Evolutionary conservation across 2,329 filamentous ascomycete species (phyloP), one percentile per base, ranked within the genome.

Genomic region (Ustulina deusta): DNA sequence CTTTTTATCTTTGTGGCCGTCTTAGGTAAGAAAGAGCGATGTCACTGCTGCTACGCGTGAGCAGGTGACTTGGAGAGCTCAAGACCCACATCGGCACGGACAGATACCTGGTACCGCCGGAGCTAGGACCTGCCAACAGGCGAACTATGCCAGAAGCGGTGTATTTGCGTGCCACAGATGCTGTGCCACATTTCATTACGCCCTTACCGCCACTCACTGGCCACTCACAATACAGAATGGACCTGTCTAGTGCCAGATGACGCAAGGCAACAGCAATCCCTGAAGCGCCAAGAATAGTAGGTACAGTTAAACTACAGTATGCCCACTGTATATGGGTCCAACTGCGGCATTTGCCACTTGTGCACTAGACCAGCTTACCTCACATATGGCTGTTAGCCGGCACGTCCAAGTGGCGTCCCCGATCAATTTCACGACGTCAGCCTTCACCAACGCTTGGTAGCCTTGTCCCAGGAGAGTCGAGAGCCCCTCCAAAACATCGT

Each of bases 11-110:
- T 57, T n/a, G n/a, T n/a, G n/a, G n/a, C n/a, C n/a, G n/a, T n/a
- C n/a, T n/a, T n/a, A n/a, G n/a, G n/a, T n/a, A 55, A 58, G 15
- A 20, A 7, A 27, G 20, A 27, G 25, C 20, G 59, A 63, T 69
- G 69, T 68, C 69, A 74, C 66, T 29, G 36, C 65, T 25, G 32
- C 69, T 20, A 63, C 74, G 74, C 74, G 74, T 58, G 69, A 68
- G 69, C 71, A 72, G 62, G 62, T 72, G 71, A 72, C 69, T 63
- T 58, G 10, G 32, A 10, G 34, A 17, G 6, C 38, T 15, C n/a
- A 40, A 3, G 9, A 15, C 6, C 3, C 9, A 40, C 17, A 15
- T 3, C 6, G 38, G 17, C 34, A 36, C 38, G 38, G 38, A 40
- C 38, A 7, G 6, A 13, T 60, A n/a, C 27, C 15, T 55, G 38